Base-by-base conservation (phyloP, 495 filamentous ascomycete genomes). In the Bacidia gigantensis region DNA sequence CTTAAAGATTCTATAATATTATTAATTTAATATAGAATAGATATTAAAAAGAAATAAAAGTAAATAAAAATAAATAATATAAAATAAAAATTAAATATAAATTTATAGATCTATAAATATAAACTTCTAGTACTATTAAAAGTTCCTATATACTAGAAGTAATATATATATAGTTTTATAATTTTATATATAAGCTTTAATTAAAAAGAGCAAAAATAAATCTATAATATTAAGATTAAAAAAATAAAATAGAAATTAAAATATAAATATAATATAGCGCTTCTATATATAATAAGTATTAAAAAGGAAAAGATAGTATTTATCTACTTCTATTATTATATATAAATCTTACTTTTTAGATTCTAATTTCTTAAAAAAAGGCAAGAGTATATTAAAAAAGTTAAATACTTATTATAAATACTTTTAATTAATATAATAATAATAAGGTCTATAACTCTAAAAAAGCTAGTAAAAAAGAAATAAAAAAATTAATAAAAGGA, bases 271-370 rank as follows among this genome's bases (percentile, higher is more conserved):
- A 9, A 44, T 44, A 44, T 44, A 44, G 20, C 9, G 9, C 9
- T 44, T 22, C 26, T 25, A 5, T 22, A 48, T 23, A 48, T 48
- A 48, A 25, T 48, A 23, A 48, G 11, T n/a, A 48, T 48, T n/a
- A 22, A 24, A 9, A 22, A 48, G 3, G 3, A 23, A 22, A 48
- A 22, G 21, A 25, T 48, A 48, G 10, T 11, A 11, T 48, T 48
- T 25, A 23, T 48, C 12, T 11, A 23, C 26, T 25, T 48, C 26
- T 48, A 25, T 48, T 25, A 22, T 48, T n/a, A 25, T 48, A 22
- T 48, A 48, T 48, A 48, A 48, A 48, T n/a, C 18, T 48, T 5
- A 5, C 11, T 25, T n/a, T 48, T 48, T 48, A 48, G 26, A 25
- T 23, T 5, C 10, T 48, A 48, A 22, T 48, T 23, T 48, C 26